Evolutionary conservation across 345 rosid species (phyloP), one percentile per base, ranked within the genome.

Genomic region (Murraya paniculata): DNA sequence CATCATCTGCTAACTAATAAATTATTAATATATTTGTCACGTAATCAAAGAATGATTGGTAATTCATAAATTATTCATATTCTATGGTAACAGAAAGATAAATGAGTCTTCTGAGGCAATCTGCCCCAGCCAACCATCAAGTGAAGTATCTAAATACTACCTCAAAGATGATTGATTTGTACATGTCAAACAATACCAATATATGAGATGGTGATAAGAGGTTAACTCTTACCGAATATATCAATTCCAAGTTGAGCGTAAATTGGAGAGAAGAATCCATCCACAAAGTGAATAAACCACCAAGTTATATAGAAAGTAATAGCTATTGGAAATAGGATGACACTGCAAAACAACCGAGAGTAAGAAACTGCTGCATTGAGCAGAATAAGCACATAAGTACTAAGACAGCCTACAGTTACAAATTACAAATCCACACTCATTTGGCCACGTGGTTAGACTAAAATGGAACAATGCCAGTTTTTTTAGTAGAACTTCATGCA

Each of bases 211-310:
- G 33, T 9, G 27, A 61, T 35, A 9, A 38, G 30, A 38, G 59
- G 57, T 73, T 31, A 80, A 30, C 48, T 76, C 95, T 91, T 41
- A 94, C 98, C 98, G 76, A 97, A 97, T 14, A 94, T 88, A 80
- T 97, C 82, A 65, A 97, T 94, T 79, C 99, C 99, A 56, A 97
- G 98, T 56, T 94, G 97, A 48, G 90, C 87, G 83, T 94, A 94
- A 53, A 97, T 94, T 9, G 98, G 99, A 64, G 98, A 97, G 92
- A 97, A 97, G 79, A 97, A 97, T 11, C 99, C 90, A 87, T 97
- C 98, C 33, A 97, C 98, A 73, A 97, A 93, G 88, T 93, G 98
- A 89, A 97, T 90, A 81, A 97, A 97, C 99, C 99, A 97, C 99
- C 99, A 97, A 2, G 99, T 97, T 64, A 91, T 82, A 75, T 94